These are phyloP conservation scores for Bertia moriformis DNA, from an alignment of 2,329 filamentous ascomycete genomes.

Conservation along the genomic window DNA sequence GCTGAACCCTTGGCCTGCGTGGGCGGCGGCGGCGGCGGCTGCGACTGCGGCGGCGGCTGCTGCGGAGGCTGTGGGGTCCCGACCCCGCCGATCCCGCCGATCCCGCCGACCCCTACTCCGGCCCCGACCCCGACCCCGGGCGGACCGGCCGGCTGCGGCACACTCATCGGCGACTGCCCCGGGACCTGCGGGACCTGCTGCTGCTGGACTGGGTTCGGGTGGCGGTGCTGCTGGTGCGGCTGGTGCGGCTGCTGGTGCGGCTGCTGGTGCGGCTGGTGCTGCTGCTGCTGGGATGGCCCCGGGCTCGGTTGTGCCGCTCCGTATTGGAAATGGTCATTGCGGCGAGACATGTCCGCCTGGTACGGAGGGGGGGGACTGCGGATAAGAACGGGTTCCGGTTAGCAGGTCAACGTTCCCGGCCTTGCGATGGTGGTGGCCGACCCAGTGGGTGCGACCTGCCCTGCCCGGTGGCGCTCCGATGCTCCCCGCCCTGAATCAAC, in stretches of 20 bases:
- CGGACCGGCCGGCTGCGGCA: conserved; percentile 17
- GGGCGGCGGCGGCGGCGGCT: conserved; percentile 4
- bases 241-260: conserved; percentile 10
- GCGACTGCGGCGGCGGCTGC: conserved; percentile 15
- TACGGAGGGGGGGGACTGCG: conserved; percentile 16
- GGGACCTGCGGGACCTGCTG: conserved; percentile 18
- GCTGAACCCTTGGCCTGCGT: too few relatives aligned
- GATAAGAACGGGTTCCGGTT: conserved; percentile 17
- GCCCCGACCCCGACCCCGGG: too few relatives aligned
- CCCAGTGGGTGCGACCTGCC: too few relatives aligned
- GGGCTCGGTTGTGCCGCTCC: background rate
- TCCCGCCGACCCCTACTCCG: too few relatives aligned
- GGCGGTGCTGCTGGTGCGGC: conserved; percentile 6
- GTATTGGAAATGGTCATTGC: conserved; percentile 12
- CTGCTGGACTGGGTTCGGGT: conserved; percentile 4
- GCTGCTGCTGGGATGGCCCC: too few relatives aligned
- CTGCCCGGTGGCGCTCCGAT: background rate
- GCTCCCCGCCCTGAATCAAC: background rate
- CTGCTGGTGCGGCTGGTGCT: conserved; percentile 7
- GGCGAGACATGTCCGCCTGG: conserved; percentile 5
- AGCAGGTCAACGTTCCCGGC: conserved; percentile 13
- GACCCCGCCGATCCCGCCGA: too few relatives aligned
- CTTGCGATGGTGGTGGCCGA: conserved; percentile 8
- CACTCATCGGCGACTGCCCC: conserved; percentile 18
- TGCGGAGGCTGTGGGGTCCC: conserved; percentile 16